Evolutionary conservation across 208 protist genomes (phyloP), one percentile per base, ranked within the genome.

Genomic region (Lotmaria passim): DNA sequence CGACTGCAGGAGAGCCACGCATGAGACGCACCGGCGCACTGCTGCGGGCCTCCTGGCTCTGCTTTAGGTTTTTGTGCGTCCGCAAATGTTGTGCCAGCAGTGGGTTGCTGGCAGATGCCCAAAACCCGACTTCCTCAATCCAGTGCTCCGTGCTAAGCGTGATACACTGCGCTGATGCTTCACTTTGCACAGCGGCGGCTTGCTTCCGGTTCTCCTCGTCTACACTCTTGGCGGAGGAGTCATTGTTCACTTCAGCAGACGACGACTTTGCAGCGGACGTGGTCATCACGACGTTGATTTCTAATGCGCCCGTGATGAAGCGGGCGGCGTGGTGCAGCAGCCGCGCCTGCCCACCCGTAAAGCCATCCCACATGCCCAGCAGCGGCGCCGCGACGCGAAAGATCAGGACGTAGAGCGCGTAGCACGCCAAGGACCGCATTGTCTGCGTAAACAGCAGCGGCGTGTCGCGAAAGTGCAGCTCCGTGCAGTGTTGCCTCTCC

Each of bases 51-150:
- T 28, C 48, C 24, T 60, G 46, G 34, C 24, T 76, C 14, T 10
- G 31, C 31, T 3, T 39, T 6, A 7, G 3, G 17, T 34, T 24
- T 31, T 15, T 1, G 11, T 21, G 17, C 0, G 39, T 26, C 7
- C 21, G 26, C 6, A 28, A 7, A 34, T 46, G 28, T 23, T 51
- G 67, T 14, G 36, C 21, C 33, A 94, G 53, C 10, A 92, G 56
- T 5, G 89, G 89, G 46, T 90, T 95, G 63, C 66, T 79, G 38
- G 58, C n/a, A 69, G 85, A 93, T 11, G 85, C 79, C 87, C 89
- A 95, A 66, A 93, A 93, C 8, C 82, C 89, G 2, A 93, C 86
- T 60, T 91, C 78, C 56, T 95, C 89, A 28, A 93, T 75, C 87
- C 89, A 95, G 67, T 93, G 86, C 12, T 75, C 48, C 4, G 85